Percentiles rank a stretch among this genome's conserved stretches.
phyloP scores from a whole-genome alignment of 805 yeast genomes.

The Kazachstania taianensis region DNA sequence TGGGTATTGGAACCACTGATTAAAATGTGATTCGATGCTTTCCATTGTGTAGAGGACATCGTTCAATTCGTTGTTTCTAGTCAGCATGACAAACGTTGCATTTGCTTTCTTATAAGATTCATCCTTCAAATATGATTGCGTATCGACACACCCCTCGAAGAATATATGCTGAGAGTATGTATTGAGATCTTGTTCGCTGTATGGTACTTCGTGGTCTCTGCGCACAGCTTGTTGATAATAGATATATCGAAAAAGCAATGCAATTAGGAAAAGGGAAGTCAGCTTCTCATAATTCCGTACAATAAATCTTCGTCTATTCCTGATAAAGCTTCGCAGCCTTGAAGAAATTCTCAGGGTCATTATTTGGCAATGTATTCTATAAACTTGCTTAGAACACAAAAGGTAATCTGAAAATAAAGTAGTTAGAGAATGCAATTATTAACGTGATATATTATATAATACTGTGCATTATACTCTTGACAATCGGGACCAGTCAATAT shows the following conservation, averaged over 20 bases:
- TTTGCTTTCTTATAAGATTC: constrained; percentile 41
- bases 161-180: constrained; percentile 37
- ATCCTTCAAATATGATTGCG: constrained; percentile 24
- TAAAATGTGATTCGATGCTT: constrained; percentile 77
- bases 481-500: too few relatives aligned
- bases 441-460: too few relatives aligned
- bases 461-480: too few relatives aligned
- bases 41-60: constrained; percentile 66
- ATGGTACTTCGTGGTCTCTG: constrained; percentile 1
- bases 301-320: background rate
- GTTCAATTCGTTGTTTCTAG: constrained; percentile 67
- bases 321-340: background rate
- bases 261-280: background rate
- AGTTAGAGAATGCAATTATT: too few relatives aligned
- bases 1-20: constrained; percentile 89
- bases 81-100: constrained; percentile 77
- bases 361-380: too few relatives aligned
- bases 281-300: background rate
- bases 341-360: too few relatives aligned
- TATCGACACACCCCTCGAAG: constrained; percentile 46
- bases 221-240: background rate
- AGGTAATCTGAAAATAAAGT: too few relatives aligned
- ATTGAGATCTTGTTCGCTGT: constrained; percentile 12
- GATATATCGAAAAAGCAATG: background rate
- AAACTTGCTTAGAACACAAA: too few relatives aligned